Evolutionary conservation across 768 basidiomycete genomes (phyloP), one percentile per base, ranked within the genome.

Genomic region (Tricholoma hemisulphureum): DNA sequence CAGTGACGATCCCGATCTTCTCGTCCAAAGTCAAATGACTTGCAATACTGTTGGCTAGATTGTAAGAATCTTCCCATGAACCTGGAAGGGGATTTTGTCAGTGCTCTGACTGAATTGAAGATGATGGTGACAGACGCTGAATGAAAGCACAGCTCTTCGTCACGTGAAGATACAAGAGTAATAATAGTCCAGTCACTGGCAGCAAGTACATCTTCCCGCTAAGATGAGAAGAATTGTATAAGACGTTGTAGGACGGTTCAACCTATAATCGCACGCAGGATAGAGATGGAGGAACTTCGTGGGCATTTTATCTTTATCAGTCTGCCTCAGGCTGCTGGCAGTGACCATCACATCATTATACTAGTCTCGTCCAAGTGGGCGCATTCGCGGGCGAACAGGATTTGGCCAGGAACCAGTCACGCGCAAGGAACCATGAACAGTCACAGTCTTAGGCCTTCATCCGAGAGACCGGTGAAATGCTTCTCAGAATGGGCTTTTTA

Each of bases 1-100:
- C 80, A 10, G 65, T 74, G 41, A 80, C 70, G 46, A 81, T 69
- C 1, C 77, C 79, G 4, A 80, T 64, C 61, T 80, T 81, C 68
- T 80, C 79, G 53, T 74, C 73, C 11, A 77, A 32, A 9, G 78
- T 80, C 75, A 80, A 75, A 46, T 74, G 69, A 3, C 65, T 69
- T 31, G 75, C 68, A 4, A 65, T 70, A 6, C 63, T 65, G 46
- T 71, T 75, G 4, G 79, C 77, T 6, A 80, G 69, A 6, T 64
- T 64, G 45, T 72, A 74, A 10, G 79, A 70, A 21, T 79, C 79
- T 34, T 74, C 73, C 80, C 80, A 81, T 51, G 79, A 70, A 9
- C 79, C 80, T 82, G 59, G n/a, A 23, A 28, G 14, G 9, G 21
- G 21, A 7, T 18, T 8, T 24, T 26, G 41, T 41, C 23, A 29